These are phyloP conservation scores for Rhodamnia argentea DNA, from an alignment of 345 rosid genomes.

Conservation along the genomic window DNA sequence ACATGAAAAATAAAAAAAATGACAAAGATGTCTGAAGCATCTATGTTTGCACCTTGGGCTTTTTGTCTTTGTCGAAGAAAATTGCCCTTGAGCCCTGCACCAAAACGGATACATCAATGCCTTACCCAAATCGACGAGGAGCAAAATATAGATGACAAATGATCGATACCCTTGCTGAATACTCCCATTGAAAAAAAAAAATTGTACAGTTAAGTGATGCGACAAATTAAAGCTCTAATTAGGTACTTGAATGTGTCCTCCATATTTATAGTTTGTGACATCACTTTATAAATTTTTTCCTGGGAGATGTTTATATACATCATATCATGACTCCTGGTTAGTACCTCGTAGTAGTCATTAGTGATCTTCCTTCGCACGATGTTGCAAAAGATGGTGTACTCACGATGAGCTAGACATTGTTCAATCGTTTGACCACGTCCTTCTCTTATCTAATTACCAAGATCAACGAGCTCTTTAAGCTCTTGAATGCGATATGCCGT, in stretches of 20 bases:
- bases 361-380: neutral
- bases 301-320: too few species aligned
- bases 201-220: neutral
- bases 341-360: conserved; percentile 5
- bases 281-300: too few species aligned
- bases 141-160: neutral
- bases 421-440: conserved; percentile 1
- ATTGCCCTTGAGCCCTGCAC: conserved; percentile 14
- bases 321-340: neutral
- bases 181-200: neutral
- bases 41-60: conserved; percentile 1
- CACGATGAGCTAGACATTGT: conserved; percentile 6
- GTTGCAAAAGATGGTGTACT: conserved; percentile 2
- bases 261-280: neutral
- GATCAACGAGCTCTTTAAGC: neutral
- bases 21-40: neutral
- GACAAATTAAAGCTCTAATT: neutral
- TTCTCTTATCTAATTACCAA: neutral
- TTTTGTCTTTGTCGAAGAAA: conserved; percentile 10
- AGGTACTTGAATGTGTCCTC: neutral
- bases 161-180: neutral
- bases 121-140: neutral
- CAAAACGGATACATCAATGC: neutral
- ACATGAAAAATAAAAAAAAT: neutral
- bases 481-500: neutral